Evolutionary conservation across 495 filamentous ascomycete genomes (phyloP).

Genomic region (Ramalina intermedia): DNA sequence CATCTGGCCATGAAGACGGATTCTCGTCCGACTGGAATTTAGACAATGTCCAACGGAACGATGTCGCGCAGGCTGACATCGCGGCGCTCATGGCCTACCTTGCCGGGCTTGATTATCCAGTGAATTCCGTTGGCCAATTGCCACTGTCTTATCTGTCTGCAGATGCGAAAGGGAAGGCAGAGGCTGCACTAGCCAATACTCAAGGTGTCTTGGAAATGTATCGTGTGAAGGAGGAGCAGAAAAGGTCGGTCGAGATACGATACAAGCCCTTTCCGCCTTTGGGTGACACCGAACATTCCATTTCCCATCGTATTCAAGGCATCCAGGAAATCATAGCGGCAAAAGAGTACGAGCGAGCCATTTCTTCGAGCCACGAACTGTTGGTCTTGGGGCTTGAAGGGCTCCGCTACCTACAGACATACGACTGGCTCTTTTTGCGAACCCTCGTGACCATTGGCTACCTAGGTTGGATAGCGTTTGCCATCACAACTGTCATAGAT

Average conservation of each 20-base stretch:
- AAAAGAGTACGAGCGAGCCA: slow-evolving; percentile 56
- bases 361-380: slow-evolving; percentile 56
- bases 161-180: slow-evolving; percentile 58
- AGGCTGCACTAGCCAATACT: slow-evolving; percentile 76
- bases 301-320: slow-evolving; percentile 50
- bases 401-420: slow-evolving; percentile 85
- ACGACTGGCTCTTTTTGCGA: slow-evolving; percentile 95
- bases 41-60: slow-evolving; percentile 64
- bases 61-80: slow-evolving; percentile 90
- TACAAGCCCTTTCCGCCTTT: slow-evolving; percentile 58
- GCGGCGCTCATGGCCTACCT: slow-evolving; percentile 95
- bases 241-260: slow-evolving; percentile 55
- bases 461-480: slow-evolving; percentile 91
- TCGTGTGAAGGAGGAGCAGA: slow-evolving; percentile 80
- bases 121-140: slow-evolving; percentile 91
- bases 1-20: slow-evolving; percentile 80
- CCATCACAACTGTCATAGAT: slow-evolving; percentile 81
- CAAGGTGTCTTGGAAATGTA: slow-evolving; percentile 94
- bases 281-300: slow-evolving; percentile 45
- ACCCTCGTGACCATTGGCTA: slow-evolving; percentile 90
- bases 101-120: slow-evolving; percentile 79
- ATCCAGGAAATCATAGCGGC: slow-evolving; percentile 54
- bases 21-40: slow-evolving; percentile 83
- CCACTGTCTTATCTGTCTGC: slow-evolving; percentile 71
- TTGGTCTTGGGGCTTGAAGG: slow-evolving; percentile 69